Conservation (phyloP, 2,329 filamentous ascomycete species). For the Sporothrix brasiliensis region DNA sequence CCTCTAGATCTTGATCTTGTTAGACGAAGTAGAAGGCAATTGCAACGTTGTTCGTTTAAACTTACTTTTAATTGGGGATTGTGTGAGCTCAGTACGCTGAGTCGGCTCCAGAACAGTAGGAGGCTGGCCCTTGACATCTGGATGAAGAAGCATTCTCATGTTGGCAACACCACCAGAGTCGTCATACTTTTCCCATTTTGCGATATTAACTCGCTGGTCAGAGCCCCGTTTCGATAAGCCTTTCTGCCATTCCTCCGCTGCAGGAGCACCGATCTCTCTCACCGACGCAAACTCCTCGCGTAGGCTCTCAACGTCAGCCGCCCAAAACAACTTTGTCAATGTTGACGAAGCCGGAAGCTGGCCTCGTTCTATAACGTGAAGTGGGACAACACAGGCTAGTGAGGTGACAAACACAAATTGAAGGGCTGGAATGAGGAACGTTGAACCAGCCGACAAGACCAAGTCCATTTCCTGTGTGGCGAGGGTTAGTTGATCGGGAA, state of each 20-base stretch:
- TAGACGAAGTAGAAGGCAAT: background rate
- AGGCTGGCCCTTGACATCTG: background rate
- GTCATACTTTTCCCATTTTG: constrained; percentile 77
- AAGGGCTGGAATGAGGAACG: constrained; percentile 67
- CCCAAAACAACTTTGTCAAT: constrained; percentile 68
- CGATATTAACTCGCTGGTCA: constrained; percentile 61
- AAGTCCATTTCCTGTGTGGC: constrained; percentile 70
- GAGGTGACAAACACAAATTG: constrained; percentile 68
- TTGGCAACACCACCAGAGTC: constrained; percentile 47
- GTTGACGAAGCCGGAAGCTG: constrained; percentile 52
- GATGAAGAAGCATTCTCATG: constrained; percentile 43
- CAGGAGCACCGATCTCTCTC: constrained; percentile 66
- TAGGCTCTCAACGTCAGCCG: constrained; percentile 63
- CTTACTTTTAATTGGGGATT: background rate
- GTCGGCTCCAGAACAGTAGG: background rate
- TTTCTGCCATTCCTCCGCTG: constrained; percentile 77
- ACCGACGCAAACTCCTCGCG: constrained; percentile 65
- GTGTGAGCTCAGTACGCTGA: background rate
- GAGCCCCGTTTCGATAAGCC: constrained; percentile 68
- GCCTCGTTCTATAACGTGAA: constrained; percentile 56
- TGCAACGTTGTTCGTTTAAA: background rate
- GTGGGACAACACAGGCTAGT: constrained; percentile 62
- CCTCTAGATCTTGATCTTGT: background rate
- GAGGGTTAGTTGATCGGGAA: constrained; percentile 5
- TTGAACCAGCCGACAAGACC: constrained; percentile 61